These are phyloP conservation scores for Jatropha podagrica DNA, from an alignment of 441 rosid species.

Conservation along the genomic window DNA sequence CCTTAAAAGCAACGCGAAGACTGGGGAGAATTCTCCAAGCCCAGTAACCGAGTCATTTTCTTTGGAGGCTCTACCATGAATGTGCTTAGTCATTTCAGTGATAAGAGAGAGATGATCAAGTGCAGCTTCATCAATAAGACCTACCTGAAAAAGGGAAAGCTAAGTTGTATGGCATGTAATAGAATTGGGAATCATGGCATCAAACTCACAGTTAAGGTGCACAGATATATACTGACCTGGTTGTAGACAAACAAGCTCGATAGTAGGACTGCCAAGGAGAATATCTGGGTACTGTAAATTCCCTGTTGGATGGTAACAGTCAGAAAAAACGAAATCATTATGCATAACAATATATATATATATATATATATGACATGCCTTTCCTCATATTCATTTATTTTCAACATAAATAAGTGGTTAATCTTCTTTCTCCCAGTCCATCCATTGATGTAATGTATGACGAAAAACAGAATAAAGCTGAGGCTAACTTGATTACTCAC, in stretches of 20 bases:
- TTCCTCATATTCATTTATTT: neutral
- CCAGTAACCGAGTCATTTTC: conserved; percentile 64
- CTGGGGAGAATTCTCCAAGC: conserved; percentile 76
- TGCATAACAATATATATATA: too few relatives aligned
- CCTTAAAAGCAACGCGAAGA: conserved; percentile 87
- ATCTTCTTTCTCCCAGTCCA: neutral
- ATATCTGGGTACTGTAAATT: conserved; percentile 83
- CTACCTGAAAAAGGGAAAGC: conserved; percentile 49
- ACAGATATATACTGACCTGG: conserved; percentile 45
- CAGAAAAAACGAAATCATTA: neutral
- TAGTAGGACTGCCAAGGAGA: conserved; percentile 84
- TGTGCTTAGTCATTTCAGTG: conserved; percentile 86
- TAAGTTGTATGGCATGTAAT: neutral
- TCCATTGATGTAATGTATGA: neutral
- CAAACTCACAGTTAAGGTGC: neutral
- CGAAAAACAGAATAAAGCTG: neutral
- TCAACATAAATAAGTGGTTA: neutral
- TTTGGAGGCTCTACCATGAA: conserved; percentile 75
- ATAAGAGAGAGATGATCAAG: conserved; percentile 88
- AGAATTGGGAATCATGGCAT: neutral
- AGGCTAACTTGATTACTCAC: neutral
- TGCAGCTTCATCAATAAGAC: conserved; percentile 89
- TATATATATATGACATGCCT: neutral
- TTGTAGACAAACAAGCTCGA: conserved; percentile 96
- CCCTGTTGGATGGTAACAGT: conserved; percentile 46